Evolutionary conservation across 192 early-diverging fungal genomes (phyloP).

Genomic region (Coemansia sp.): DNA sequence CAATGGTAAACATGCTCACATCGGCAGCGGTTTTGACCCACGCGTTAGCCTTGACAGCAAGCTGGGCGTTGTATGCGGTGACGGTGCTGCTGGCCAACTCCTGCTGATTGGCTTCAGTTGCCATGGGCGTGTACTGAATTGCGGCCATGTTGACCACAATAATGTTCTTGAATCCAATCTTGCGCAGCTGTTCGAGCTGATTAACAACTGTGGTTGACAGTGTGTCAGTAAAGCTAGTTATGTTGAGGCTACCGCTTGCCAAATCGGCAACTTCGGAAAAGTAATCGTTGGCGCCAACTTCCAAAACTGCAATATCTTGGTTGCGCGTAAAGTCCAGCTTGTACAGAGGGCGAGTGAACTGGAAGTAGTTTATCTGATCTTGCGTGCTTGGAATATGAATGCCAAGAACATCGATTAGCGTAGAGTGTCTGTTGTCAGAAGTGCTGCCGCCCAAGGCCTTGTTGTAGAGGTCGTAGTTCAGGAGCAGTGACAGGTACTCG

Average conservation of each 20-base stretch:
- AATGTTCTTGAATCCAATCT: conserved; percentile 36
- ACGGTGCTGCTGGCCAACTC: conserved; percentile 1
- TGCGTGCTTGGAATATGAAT: conserved; percentile 32
- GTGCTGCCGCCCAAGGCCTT: conserved; percentile 38
- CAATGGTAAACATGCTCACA: conserved; percentile 14
- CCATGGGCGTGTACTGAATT: conserved; percentile 38
- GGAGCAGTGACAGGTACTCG: conserved; percentile 25
- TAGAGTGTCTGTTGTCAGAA: conserved; percentile 16
- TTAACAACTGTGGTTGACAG: conserved; percentile 14
- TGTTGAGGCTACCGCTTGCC: conserved; percentile 1
- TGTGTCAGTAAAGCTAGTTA: conserved; percentile 14
- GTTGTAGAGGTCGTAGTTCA: conserved; percentile 28
- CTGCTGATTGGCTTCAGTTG: neutral
- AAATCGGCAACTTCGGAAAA: conserved; percentile 18
- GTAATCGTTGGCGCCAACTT: conserved; percentile 36
- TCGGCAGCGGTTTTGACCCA: conserved; percentile 14
- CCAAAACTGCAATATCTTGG: conserved; percentile 26
- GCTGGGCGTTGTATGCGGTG: conserved; percentile 10
- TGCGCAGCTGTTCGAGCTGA: conserved; percentile 31
- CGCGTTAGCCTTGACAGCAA: conserved; percentile 15
- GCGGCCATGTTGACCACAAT: conserved; percentile 31
- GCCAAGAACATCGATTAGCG: conserved; percentile 14
- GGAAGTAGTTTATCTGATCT: conserved; percentile 42
- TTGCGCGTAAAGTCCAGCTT: conserved; percentile 7
- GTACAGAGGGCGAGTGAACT: conserved; percentile 23